Conservation (phyloP, 768 basidiomycete genomes). For the Tricholoma saponaceum region DNA sequence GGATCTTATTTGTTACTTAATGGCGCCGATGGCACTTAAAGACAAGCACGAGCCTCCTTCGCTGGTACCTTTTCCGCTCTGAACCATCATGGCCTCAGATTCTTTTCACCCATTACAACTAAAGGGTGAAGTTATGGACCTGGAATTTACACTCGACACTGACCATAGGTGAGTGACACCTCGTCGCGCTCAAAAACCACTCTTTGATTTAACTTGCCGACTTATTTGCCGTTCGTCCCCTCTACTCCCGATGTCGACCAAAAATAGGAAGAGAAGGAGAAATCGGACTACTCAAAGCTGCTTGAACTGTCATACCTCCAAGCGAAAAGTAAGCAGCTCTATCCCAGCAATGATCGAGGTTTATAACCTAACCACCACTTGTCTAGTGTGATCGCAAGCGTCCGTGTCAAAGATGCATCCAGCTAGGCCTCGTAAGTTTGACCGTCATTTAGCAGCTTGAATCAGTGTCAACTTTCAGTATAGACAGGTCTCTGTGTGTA, state of each 20-base stretch:
- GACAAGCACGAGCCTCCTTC: constrained; percentile 42
- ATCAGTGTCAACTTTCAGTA: background rate
- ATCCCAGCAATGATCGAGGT: constrained; percentile 7
- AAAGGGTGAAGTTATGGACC: constrained; percentile 76
- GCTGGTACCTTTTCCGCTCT: constrained; percentile 45
- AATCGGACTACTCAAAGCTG: constrained; percentile 91
- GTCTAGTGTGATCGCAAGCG: constrained; percentile 85
- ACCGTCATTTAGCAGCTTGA: background rate
- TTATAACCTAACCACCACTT: constrained; percentile 11
- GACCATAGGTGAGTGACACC: constrained; percentile 51
- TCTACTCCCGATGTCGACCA: constrained; percentile 41
- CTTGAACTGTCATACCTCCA: constrained; percentile 90
- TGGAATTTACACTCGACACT: constrained; percentile 68
- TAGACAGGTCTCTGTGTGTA: constrained; percentile 94
- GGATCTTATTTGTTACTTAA: constrained; percentile 54
- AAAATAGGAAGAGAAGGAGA: constrained; percentile 75
- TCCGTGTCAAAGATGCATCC: constrained; percentile 88
- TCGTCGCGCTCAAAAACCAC: constrained; percentile 9
- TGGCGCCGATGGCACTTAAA: constrained; percentile 56
- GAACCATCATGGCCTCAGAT: constrained; percentile 53
- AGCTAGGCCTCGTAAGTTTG: constrained; percentile 69
- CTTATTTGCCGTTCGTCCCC: constrained; percentile 45
- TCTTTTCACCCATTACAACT: constrained; percentile 56
- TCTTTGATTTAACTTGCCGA: constrained; percentile 36
- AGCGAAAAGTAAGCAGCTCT: constrained; percentile 66